Percentiles rank a stretch among this genome's conserved stretches.
These are phyloP conservation scores for Colletotrichum eleusines DNA, from an alignment of 2,329 filamentous ascomycete species.

Conservation along the genomic window DNA sequence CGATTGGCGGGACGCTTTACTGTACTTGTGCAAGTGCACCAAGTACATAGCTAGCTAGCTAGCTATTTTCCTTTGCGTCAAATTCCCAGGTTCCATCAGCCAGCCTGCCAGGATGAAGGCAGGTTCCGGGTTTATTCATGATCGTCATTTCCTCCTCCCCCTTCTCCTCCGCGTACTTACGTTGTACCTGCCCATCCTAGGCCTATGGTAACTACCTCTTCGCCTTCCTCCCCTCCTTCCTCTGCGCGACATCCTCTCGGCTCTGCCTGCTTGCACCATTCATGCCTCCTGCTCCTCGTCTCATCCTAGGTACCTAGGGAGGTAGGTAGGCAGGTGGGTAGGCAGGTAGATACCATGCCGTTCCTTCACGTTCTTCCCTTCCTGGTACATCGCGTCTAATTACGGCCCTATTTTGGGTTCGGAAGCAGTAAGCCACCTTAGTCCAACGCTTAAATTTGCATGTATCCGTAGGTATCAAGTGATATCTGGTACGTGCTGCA, in stretches of 20 bases:
- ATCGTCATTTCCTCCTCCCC: background rate
- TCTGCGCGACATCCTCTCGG: background rate
- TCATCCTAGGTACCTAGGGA: too few species aligned
- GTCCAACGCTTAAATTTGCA: background rate
- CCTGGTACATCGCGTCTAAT: conserved; percentile 1
- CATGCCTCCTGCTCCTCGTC: background rate
- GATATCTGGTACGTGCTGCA: background rate
- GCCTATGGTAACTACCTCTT: too few species aligned
- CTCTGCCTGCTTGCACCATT: background rate
- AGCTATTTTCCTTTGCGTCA: background rate
- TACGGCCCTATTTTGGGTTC: conserved; percentile 8
- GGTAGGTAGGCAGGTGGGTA: too few species aligned
- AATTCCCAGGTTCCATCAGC: background rate
- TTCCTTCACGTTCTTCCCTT: conserved; percentile 5
- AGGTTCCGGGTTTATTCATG: background rate
- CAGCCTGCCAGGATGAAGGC: background rate
- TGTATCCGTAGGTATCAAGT: background rate
- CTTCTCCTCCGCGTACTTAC: too few species aligned
- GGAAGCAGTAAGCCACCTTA: background rate
- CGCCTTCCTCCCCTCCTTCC: background rate
- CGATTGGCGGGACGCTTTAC: background rate
- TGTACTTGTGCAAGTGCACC: too few species aligned
- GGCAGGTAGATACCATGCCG: too few species aligned
- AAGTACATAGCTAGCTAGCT: background rate
- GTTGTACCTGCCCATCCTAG: too few species aligned